Base-by-base conservation (phyloP, 2,329 filamentous ascomycete genomes). In the Mycogone perniciosa region DNA sequence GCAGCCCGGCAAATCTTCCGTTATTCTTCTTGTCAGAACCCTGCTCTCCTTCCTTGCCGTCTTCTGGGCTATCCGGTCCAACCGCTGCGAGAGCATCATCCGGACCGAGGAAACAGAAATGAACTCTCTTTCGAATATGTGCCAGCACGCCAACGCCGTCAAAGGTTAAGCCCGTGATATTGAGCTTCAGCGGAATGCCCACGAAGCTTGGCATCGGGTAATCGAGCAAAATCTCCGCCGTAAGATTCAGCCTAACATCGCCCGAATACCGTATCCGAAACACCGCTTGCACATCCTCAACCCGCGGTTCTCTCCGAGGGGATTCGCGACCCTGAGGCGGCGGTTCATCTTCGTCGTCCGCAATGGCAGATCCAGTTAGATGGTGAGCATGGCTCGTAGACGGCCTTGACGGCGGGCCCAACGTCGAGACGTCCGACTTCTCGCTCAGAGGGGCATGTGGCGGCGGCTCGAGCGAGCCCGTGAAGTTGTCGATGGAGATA, bases 201-300 rank as follows among this genome's bases (percentile, higher is more conserved):
- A 97, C 92, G 63, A 99, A 99, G 72, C 89, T 95, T 38, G 91
- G 91, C 89, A 97, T 97, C 1, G 93, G 93, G 66, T 99, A 99
- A 69, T 99, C 93, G 33, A 99, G 83, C 31, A 97, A 76, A 39
- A 99, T 96, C 69, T 97, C 91, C 1, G 93, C 91, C 27, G 93
- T 97, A 45, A 99, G 76, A 54, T 90, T 89, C 51, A 99, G 79
- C 58, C 85, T 84, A 52, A 99, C 79, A 63, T 96, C 87, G 31
- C 93, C 93, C 2, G 85, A 81, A 68, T 99, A 99, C 50, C 84
- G 84, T 54, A 95, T 91, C 57, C 91, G 86, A 62, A 95, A 92
- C 5, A 97, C 87, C 44, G 95, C 87, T 67, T 99, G 93, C 48
- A 96, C 77, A 63, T 99, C 93, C 57, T 96, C 89, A 3, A 88